Percentiles rank a stretch among this genome's conserved stretches.
Evolutionary conservation across 2,329 filamentous ascomycete species (phyloP).

Genomic region (Diaporthe helianthi): DNA sequence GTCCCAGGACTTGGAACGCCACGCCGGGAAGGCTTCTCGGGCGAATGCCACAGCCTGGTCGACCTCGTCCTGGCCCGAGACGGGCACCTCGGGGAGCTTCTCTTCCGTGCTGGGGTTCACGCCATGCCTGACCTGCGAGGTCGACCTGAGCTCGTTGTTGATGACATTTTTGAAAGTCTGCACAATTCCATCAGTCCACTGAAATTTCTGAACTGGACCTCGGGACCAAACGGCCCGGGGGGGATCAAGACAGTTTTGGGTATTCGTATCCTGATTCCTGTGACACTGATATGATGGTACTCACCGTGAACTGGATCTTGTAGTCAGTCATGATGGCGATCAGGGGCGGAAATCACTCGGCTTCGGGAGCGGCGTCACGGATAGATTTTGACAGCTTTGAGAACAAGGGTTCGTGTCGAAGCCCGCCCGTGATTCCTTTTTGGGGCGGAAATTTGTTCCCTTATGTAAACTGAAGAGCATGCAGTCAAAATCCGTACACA

Average conservation of each 20-base stretch:
- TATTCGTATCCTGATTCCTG: not conserved
- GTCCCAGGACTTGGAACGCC: slow-evolving; percentile 41
- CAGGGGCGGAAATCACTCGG: not conserved
- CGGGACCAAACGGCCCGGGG: no score
- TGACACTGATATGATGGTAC: not conserved
- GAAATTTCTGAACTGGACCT: no score
- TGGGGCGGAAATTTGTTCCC: not conserved
- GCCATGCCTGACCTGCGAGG: slow-evolving; percentile 51
- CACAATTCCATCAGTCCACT: not conserved
- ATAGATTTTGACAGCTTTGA: not conserved
- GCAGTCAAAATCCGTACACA: slow-evolving; percentile 3
- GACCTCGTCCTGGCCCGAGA: slow-evolving; percentile 54
- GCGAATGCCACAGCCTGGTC: slow-evolving; percentile 55
- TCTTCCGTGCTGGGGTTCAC: slow-evolving; percentile 57
- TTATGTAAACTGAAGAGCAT: slow-evolving; percentile 11
- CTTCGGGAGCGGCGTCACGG: no score
- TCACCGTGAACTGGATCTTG: slow-evolving; percentile 18
- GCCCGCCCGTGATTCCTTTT: not conserved
- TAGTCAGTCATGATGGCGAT: slow-evolving; percentile 12
- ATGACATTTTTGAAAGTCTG: slow-evolving; percentile 55
- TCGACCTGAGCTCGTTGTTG: slow-evolving; percentile 54
- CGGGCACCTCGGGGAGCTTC: slow-evolving; percentile 55
- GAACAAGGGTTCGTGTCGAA: not conserved
- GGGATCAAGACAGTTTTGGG: not conserved
- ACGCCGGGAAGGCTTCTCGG: slow-evolving; percentile 54